Conservation (phyloP, 2,329 filamentous ascomycete species). For the Aspergillus puulaauensis region DNA sequence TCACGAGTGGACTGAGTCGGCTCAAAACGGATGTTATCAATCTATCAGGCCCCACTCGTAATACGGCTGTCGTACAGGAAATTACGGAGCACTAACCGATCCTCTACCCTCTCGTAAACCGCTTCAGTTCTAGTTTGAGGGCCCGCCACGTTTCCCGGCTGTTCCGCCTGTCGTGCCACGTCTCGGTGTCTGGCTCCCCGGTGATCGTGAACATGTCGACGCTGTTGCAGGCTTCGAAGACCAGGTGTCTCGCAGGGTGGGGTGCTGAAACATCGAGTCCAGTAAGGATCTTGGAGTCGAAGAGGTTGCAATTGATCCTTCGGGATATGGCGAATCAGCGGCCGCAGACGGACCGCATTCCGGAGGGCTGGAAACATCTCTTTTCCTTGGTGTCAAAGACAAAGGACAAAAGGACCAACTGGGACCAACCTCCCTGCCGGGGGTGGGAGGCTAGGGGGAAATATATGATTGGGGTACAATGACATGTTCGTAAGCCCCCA, state of each 20-base stretch:
- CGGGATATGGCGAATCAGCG: neutral
- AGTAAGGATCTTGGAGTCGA: neutral
- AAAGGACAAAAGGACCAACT: neutral
- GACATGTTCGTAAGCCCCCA: neutral
- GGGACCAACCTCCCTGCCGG: neutral
- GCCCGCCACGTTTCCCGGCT: neutral
- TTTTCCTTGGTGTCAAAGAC: neutral
- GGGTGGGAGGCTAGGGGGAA: neutral
- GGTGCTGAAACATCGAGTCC: neutral
- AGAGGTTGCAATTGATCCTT: neutral
- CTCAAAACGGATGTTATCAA: conserved; percentile 9
- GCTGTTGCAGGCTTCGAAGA: neutral
- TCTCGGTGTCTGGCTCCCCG: neutral
- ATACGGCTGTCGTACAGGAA: neutral
- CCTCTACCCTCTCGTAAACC: neutral
- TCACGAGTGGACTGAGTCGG: conserved; percentile 8
- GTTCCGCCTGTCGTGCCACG: neutral
- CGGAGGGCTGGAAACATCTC: neutral
- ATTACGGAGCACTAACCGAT: neutral
- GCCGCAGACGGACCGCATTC: neutral
- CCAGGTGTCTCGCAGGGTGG: neutral
- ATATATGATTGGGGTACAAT: neutral
- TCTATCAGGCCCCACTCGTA: conserved; percentile 7
- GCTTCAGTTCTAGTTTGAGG: neutral
- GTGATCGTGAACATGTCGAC: neutral